Evolutionary conservation across 1,284 basidiomycete genomes (phyloP), one percentile per base, ranked within the genome.

Genomic region (Malassezia dermatis): DNA sequence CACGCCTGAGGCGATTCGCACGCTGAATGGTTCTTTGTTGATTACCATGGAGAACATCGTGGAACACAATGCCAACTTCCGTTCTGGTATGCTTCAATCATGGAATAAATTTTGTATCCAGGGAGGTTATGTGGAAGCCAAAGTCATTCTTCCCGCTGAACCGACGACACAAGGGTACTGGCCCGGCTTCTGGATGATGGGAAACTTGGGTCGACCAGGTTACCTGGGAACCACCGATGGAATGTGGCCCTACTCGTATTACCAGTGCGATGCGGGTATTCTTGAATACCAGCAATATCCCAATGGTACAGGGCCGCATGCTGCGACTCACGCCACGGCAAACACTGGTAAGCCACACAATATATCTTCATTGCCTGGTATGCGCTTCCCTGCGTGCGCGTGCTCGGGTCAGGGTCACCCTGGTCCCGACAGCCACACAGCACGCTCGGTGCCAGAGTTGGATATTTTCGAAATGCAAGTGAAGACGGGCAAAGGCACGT

Each of bases 391-490:
- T 13, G 19, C 71, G 0, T 73, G 71, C 58, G 71, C 71, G 0
- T 73, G 71, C 41, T 40, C 60, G 0, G 63, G 63, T 35, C 54
- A 70, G 34, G 69, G 69, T 19, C 68, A 68, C 41, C 69, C 64
- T 0, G 71, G 71, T 0, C 72, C 72, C 11, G 62, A 64, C 50
- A 50, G 47, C 41, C 64, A 67, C 27, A 66, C 69, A 21, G 75
- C 63, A 15, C 67, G 75, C 21, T 61, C 63, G 4, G 62, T 67
- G 8, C 75, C 75, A 7, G 75, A 76, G 56, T 57, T 76, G 31
- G 75, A 76, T 44, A 64, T 75, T 19, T 63, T 72, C 45, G 72
- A 76, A 55, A 66, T 69, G 5, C 80, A 83, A 62, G 78, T 78
- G 80, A 76, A 83, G 82, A 68, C 30, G 19, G 56, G 60, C 34